phyloP scores from a whole-genome alignment of 2,329 filamentous ascomycete genomes.

The Alternaria brassicicola region DNA sequence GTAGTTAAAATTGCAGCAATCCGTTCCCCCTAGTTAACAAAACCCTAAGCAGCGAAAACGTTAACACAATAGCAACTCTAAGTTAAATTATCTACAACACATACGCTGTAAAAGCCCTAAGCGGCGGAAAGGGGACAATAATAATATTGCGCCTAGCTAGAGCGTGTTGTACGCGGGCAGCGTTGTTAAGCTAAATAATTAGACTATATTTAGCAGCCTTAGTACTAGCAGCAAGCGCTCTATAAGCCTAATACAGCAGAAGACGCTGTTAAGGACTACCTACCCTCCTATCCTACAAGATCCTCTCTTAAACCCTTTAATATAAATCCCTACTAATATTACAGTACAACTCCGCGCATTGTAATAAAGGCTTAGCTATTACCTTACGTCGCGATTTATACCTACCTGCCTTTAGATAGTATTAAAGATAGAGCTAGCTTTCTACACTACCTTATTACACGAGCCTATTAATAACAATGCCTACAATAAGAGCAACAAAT shows the following conservation, averaged over 20 bases:
- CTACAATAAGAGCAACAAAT: slow-evolving; percentile 8
- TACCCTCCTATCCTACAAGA: slow-evolving; percentile 1
- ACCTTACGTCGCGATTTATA: slow-evolving; percentile 8
- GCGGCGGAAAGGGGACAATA: slow-evolving; percentile 11
- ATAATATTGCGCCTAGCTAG: slow-evolving; percentile 11
- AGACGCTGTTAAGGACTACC: slow-evolving; percentile 11
- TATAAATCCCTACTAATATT: background rate
- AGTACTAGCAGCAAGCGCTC: slow-evolving; percentile 10
- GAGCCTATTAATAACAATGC: slow-evolving; percentile 16
- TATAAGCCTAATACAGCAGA: slow-evolving; percentile 9
- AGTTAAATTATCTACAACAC: slow-evolving; percentile 6
- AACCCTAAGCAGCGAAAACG: slow-evolving; percentile 9
- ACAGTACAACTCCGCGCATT: slow-evolving; percentile 4
- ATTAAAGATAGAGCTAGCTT: slow-evolving; percentile 7
- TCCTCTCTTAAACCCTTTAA: slow-evolving; percentile 7
- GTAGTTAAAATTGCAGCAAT: background rate
- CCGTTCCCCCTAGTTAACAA: background rate
- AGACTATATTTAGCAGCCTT: slow-evolving; percentile 8
- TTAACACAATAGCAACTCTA: slow-evolving; percentile 4
- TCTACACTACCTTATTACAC: background rate
- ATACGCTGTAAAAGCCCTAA: slow-evolving; percentile 8
- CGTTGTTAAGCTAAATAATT: slow-evolving; percentile 7
- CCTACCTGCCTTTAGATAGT: background rate
- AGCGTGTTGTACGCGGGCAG: slow-evolving; percentile 10
- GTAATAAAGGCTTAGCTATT: slow-evolving; percentile 4